Evolutionary conservation across 495 filamentous ascomycete species (phyloP).

Genomic region (Podospora pseudopauciseta): DNA sequence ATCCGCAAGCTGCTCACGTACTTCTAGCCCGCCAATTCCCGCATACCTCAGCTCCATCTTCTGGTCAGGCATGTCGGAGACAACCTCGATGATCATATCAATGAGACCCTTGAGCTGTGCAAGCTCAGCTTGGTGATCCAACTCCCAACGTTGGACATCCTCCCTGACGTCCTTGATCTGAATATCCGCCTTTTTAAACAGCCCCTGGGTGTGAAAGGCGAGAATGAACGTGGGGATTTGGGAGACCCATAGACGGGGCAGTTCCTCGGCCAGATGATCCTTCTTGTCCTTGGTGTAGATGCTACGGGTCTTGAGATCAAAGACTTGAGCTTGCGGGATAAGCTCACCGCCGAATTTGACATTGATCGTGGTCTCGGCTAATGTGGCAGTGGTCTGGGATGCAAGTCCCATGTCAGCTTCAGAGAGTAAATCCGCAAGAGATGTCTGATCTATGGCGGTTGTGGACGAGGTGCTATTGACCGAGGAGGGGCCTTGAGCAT

Average conservation of each 20-base stretch:
- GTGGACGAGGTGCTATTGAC: not conserved
- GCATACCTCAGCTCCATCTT: conserved; percentile 20
- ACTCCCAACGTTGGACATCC: conserved; percentile 54
- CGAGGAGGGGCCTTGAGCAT: not conserved
- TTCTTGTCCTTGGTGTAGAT: conserved; percentile 26
- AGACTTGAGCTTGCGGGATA: conserved; percentile 50
- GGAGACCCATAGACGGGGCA: conserved; percentile 57
- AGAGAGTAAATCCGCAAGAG: conserved; percentile 1
- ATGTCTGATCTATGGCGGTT: not conserved
- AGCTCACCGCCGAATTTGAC: conserved; percentile 21
- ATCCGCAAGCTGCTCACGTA: conserved; percentile 13
- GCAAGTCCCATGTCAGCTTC: not conserved
- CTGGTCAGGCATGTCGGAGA: not conserved
- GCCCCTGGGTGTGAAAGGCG: conserved; percentile 53
- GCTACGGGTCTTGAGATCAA: conserved; percentile 66
- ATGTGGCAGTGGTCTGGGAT: not conserved
- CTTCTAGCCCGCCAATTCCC: conserved; percentile 11
- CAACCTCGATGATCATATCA: conserved; percentile 32
- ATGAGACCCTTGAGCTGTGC: conserved; percentile 41
- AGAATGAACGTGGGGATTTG: conserved; percentile 62
- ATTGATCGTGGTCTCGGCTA: conserved; percentile 5
- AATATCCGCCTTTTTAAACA: conserved; percentile 49
- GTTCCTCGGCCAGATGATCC: conserved; percentile 39
- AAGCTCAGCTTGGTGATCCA: conserved; percentile 38
- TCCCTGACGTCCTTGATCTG: conserved; percentile 41